These are phyloP conservation scores for Phytopythium kandeliae DNA, from an alignment of 352 stramenopile species.

Conservation along the genomic window DNA sequence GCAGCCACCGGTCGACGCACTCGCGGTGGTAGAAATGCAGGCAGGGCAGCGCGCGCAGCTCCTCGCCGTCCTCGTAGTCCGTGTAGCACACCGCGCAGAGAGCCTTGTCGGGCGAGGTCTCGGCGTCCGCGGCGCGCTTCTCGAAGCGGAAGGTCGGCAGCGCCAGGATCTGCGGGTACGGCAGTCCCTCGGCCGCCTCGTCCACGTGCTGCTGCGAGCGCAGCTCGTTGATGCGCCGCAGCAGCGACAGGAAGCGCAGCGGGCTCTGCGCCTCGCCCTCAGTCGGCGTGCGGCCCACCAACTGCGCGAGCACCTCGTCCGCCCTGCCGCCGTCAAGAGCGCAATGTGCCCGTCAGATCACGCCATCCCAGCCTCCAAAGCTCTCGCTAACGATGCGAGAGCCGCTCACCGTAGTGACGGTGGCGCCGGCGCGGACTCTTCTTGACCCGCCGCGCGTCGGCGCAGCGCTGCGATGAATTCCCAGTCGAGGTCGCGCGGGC, in stretches of 20 bases:
- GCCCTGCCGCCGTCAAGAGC: constrained; percentile 7
- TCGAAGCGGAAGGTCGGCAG: constrained; percentile 78
- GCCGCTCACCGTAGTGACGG: not conserved
- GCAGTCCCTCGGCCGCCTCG: constrained; percentile 67
- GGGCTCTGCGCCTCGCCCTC: constrained; percentile 41
- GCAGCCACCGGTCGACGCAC: constrained; percentile 89
- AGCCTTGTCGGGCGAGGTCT: constrained; percentile 54
- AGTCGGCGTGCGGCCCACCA: constrained; percentile 16
- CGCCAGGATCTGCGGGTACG: constrained; percentile 78
- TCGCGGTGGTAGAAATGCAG: constrained; percentile 88
- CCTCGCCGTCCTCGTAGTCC: constrained; percentile 70
- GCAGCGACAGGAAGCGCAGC: constrained; percentile 66
- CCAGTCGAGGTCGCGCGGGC: constrained; percentile 46
- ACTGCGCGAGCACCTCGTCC: constrained; percentile 20
- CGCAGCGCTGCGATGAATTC: constrained; percentile 61
- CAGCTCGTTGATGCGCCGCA: constrained; percentile 80
- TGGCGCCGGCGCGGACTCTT: not conserved
- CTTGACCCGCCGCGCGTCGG: constrained; percentile 8
- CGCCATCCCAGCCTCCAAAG: not conserved
- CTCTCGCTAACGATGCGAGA: too few relatives aligned
- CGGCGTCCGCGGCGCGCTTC: constrained; percentile 17
- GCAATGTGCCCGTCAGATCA: not conserved
- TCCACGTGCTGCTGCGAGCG: constrained; percentile 77
- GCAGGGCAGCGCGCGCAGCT: constrained; percentile 77
- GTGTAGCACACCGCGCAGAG: constrained; percentile 82